Evolutionary conservation across 345 rosid genomes (phyloP).

Genomic region (Euphorbia peplus): DNA sequence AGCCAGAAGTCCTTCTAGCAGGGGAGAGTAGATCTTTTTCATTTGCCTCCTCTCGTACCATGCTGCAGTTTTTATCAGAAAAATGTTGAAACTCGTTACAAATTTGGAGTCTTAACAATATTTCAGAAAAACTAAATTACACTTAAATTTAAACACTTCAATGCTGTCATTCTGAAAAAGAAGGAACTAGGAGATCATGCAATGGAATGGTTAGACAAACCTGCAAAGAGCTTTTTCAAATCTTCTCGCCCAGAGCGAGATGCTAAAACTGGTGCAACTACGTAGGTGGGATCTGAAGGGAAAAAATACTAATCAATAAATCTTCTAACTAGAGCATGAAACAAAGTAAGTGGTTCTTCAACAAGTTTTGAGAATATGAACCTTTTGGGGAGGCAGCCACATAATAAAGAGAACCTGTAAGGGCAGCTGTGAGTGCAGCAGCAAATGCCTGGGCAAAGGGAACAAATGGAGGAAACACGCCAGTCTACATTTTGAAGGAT

Average conservation of each 20-base stretch:
- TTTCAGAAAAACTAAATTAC: too few relatives aligned
- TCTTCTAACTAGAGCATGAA: not conserved
- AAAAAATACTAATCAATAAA: constrained; percentile 11
- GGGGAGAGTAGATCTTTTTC: constrained; percentile 96
- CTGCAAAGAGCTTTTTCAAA: constrained; percentile 82
- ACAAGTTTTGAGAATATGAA: constrained; percentile 15
- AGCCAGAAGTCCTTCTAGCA: constrained; percentile 85
- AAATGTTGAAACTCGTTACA: too few relatives aligned
- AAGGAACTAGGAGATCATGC: not conserved
- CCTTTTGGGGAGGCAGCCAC: constrained; percentile 94
- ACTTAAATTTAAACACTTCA: too few relatives aligned
- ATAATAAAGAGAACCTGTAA: constrained; percentile 86
- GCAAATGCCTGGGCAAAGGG: constrained; percentile 98
- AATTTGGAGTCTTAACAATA: too few relatives aligned
- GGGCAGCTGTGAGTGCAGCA: constrained; percentile 84
- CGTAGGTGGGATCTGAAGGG: constrained; percentile 74
- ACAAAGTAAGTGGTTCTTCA: not conserved
- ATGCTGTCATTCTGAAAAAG: too few relatives aligned
- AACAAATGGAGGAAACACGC: constrained; percentile 86
- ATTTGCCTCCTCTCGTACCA: constrained; percentile 97
- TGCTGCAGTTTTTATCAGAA: constrained; percentile 59
- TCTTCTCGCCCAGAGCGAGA: constrained; percentile 68
- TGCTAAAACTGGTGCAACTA: constrained; percentile 76
- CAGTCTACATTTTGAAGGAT: constrained; percentile 45
- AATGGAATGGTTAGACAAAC: constrained; percentile 29